Evolutionary conservation across 2,329 filamentous ascomycete genomes (phyloP), one percentile per base, ranked within the genome.

Genomic region (Penicillium sp.): DNA sequence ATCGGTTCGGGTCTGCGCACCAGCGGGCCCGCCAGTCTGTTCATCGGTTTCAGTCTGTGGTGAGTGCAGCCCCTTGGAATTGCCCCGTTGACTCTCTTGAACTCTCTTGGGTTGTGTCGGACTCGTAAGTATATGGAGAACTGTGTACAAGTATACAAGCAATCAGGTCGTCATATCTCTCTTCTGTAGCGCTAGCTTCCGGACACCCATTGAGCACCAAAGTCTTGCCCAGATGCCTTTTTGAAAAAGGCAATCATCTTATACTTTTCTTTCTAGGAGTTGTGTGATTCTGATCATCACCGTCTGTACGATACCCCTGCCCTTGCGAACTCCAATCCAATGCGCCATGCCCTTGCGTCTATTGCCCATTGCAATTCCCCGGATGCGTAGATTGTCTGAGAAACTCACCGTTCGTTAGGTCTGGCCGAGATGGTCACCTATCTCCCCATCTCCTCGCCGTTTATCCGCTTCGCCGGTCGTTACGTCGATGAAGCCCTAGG

Each of bases 351-450:
- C 24, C 40, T 44, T 8, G 34, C 14, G 5, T 27, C n/a, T 27
- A 21, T 42, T 34, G 32, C 42, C 49, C 3, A 10, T 18, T 29
- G 8, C 38, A 18, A 14, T 49, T 21, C 14, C 32, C 32, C 21
- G 31, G 50, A 21, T 49, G 9, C 29, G 52, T 54, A 50, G 50
- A 27, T 27, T 27, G 24, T 1, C 24, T 43, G 36, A 43, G 40
- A 66, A 60, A 57, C 62, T 59, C 49, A 69, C 55, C 18, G 34
- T 47, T 47, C 21, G 21, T 56, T 65, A 77, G 74, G 70, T 61
- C 70, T 77, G 65, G 78, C 78, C 40, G 79, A 82, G 63, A 81
- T 81, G 79, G 75, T 78, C 18, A 80, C 75, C 24, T 81, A 77
- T 57, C 62, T 79, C 27, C 79, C 79, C 11, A 75, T 81, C 13